Base-by-base conservation (phyloP, 352 stramenopile genomes). In the Peronosclerospora sorghi region DNA sequence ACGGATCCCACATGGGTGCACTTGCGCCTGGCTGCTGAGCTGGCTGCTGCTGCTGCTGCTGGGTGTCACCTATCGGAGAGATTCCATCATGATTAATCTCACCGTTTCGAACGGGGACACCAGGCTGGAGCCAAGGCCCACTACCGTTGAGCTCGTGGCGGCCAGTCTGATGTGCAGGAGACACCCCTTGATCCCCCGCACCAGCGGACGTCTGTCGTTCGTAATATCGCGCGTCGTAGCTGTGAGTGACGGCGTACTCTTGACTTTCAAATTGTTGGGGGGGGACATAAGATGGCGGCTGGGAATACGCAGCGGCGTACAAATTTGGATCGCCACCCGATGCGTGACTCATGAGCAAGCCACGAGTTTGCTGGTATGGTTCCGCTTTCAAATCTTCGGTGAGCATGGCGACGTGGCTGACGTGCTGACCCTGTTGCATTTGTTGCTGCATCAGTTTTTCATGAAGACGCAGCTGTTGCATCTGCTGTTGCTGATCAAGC, bases 401-500 rank as follows among this genome's bases (percentile, higher is more conserved):
- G 15, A 62, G 45, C 58, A 62, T 56, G n/a, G 56, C 47, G 23
- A 73, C 51, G 35, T 72, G 62, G 30, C 62, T 66, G 35, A 68
- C 45, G 32, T 75, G 65, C 40, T 82, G 45, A 13, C 73, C 60
- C 27, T 84, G 71, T 45, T 75, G 73, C 56, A 86, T 73, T 18
- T 78, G 72, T 34, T 85, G 71, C 43, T 83, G 71, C 41, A 86
- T 53, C 3, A 75, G 53, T 32, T 84, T 79, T 15, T 75, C 61
- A 38, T 80, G 67, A 41, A 83, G 56, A 54, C 75, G 73, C 39
- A 86, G 54, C 39, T 89, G 73, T 47, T 83, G 65, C 34, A 84
- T 57, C 27, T 86, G 75, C 40, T 88, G 74, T 42, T 86, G 74
- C 21, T 83, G 68, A 37, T 85, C 73, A 8, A 86, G 62, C 27